Evolutionary conservation across 1,284 basidiomycete genomes (phyloP).

Genomic region (Rhodotorula sp.): DNA sequence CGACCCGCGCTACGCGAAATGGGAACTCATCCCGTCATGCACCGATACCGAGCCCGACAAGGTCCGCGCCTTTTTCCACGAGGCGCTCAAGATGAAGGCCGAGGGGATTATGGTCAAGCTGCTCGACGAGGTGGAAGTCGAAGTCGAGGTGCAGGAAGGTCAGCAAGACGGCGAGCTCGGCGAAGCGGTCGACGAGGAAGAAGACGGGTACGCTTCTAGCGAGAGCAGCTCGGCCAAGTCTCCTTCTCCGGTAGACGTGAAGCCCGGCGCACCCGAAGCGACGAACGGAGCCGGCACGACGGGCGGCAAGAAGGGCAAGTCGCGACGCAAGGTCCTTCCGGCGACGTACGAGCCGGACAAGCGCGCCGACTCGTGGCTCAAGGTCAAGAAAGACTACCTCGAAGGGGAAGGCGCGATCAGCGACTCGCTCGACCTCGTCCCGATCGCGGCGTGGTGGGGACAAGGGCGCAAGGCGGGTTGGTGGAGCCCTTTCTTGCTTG

Average conservation of each 20-base stretch:
- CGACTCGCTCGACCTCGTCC: constrained; percentile 61
- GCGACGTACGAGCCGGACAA: constrained; percentile 83
- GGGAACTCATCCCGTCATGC: constrained; percentile 47
- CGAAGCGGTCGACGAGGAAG: constrained; percentile 27
- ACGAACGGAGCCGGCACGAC: background rate
- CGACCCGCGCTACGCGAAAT: constrained; percentile 33
- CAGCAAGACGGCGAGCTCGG: constrained; percentile 45
- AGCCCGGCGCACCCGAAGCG: constrained; percentile 1
- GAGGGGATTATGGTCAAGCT: constrained; percentile 88
- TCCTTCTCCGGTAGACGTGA: constrained; percentile 38
- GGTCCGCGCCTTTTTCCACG: constrained; percentile 75
- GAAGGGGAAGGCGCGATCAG: constrained; percentile 50
- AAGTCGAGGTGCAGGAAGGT: constrained; percentile 31
- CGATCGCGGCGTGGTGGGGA: constrained; percentile 84
- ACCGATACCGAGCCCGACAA: constrained; percentile 53
- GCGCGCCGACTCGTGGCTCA: constrained; percentile 57
- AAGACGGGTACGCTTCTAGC: constrained; percentile 44
- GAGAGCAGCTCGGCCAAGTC: constrained; percentile 42
- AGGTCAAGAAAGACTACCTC: constrained; percentile 77
- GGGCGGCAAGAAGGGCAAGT: background rate
- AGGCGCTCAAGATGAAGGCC: constrained; percentile 72
- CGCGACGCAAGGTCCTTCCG: constrained; percentile 64
- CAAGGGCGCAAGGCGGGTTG: constrained; percentile 87
- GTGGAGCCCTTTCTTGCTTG: constrained; percentile 90
- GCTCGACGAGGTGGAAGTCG: constrained; percentile 49